These are phyloP conservation scores for Byssoonygena ceratinophila DNA, from an alignment of 2,329 filamentous ascomycete species.

Conservation along the genomic window DNA sequence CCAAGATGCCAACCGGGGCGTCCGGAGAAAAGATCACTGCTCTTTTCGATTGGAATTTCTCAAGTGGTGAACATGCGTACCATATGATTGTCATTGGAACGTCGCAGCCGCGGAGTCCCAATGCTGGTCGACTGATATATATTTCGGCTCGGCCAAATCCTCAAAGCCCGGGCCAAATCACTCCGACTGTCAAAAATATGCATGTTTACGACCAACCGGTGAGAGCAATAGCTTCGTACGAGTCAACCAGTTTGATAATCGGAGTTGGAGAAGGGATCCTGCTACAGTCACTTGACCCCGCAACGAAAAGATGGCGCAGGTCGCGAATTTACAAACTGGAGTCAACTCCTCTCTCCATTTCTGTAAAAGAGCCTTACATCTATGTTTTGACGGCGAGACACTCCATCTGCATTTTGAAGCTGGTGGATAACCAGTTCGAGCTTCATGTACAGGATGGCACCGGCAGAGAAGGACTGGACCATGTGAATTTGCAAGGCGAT, in stretches of 20 bases:
- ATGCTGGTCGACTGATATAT: conserved; percentile 32
- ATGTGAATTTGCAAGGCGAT: conserved; percentile 32
- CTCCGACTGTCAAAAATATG: conserved; percentile 30
- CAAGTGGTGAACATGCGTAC: conserved; percentile 28
- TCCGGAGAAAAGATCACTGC: conserved; percentile 35
- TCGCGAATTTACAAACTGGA: conserved; percentile 32
- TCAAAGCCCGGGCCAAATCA: conserved; percentile 22
- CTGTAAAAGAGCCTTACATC: conserved; percentile 38
- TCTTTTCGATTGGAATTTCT: conserved; percentile 34
- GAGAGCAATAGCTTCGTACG: conserved; percentile 48
- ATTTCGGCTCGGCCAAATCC: conserved; percentile 26
- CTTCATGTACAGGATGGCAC: conserved; percentile 28
- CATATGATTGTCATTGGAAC: conserved; percentile 36
- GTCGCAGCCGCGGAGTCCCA: conserved; percentile 20
- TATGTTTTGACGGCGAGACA: conserved; percentile 47
- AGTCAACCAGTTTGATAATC: conserved; percentile 35
- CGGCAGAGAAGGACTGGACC: conserved; percentile 27
- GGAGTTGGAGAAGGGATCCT: conserved; percentile 37
- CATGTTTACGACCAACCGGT: conserved; percentile 31
- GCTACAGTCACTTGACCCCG: conserved; percentile 36
- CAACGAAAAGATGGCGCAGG: conserved; percentile 34
- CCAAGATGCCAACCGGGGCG: conserved; percentile 25
- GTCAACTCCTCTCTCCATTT: conserved; percentile 43
- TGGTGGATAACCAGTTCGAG: conserved; percentile 28
- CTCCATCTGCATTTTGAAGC: conserved; percentile 42